Conservation (phyloP, 257 asterid genomes). For the Catharanthus roseus region DNA sequence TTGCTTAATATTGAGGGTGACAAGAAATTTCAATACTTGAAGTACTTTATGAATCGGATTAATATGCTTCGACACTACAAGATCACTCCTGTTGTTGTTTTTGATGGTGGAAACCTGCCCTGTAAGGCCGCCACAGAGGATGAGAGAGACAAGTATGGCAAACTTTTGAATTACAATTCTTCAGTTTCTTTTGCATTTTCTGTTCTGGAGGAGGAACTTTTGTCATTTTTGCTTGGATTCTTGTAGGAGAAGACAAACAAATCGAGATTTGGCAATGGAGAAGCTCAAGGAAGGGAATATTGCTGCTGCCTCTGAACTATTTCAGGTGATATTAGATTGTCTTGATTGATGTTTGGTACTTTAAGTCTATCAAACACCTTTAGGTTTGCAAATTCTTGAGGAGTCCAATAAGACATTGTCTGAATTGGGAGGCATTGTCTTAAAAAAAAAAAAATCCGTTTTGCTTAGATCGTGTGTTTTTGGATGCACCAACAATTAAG, state of each 20-base stretch:
- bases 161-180: not conserved
- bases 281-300: conserved; percentile 64
- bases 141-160: conserved; percentile 59
- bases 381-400: not conserved
- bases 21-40: conserved; percentile 60
- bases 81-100: conserved; percentile 70
- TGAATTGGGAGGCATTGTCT: too few species aligned
- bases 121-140: conserved; percentile 61
- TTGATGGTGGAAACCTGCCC: conserved; percentile 70
- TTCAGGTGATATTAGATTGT: conserved; percentile 42
- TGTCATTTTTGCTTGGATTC: conserved; percentile 6
- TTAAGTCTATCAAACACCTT: not conserved
- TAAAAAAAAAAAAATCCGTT: not conserved
- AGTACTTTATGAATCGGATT: conserved; percentile 66
- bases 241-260: conserved; percentile 57
- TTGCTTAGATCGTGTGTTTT: not conserved
- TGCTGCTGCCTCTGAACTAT: conserved; percentile 62
- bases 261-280: conserved; percentile 63
- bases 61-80: conserved; percentile 66
- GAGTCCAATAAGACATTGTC: not conserved
- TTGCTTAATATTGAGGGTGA: conserved; percentile 52
- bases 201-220: not conserved
- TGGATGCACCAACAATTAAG: not conserved
- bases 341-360: conserved; percentile 2
- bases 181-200: not conserved